phyloP scores from a whole-genome alignment of 2,329 filamentous ascomycete genomes.

The Herpotrichia juniperi region DNA sequence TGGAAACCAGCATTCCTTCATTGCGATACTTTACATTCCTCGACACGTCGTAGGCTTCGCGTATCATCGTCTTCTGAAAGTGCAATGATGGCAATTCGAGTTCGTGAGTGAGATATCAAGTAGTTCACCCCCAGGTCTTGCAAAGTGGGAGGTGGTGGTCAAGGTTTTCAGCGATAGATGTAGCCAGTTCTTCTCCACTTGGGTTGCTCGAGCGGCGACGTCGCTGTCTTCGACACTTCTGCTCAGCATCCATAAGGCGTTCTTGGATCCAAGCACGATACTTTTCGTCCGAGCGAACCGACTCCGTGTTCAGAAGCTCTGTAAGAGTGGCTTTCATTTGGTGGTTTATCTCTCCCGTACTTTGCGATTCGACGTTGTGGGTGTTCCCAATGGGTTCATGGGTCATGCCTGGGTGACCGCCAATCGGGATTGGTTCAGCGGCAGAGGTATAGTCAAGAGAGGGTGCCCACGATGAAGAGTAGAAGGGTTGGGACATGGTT shows the following conservation, averaged over 20 bases:
- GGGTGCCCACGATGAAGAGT: conserved; percentile 15
- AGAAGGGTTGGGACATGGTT: conserved; percentile 20
- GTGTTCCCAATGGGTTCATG: conserved; percentile 29
- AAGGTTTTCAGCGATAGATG: conserved; percentile 42
- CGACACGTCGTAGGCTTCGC: conserved; percentile 1
- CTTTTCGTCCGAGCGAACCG: conserved; percentile 53
- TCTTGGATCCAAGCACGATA: conserved; percentile 58
- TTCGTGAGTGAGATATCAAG: background rate
- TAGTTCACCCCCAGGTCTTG: conserved; percentile 33
- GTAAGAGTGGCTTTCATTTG: conserved; percentile 62
- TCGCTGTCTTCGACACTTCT: conserved; percentile 53
- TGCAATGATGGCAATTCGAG: background rate
- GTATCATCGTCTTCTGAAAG: conserved; percentile 1
- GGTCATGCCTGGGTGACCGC: conserved; percentile 21
- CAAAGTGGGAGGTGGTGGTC: conserved; percentile 33
- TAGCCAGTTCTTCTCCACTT: conserved; percentile 40
- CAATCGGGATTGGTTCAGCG: conserved; percentile 30
- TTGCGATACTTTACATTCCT: background rate
- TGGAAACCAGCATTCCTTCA: background rate
- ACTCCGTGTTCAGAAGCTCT: conserved; percentile 60
- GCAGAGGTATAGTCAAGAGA: conserved; percentile 28
- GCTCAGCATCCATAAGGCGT: conserved; percentile 60
- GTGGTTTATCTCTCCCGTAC: conserved; percentile 57
- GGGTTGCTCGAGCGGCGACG: conserved; percentile 44
- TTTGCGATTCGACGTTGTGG: conserved; percentile 50